Evolutionary conservation across 345 rosid species (phyloP).

Genomic region (Heritiera fomes): DNA sequence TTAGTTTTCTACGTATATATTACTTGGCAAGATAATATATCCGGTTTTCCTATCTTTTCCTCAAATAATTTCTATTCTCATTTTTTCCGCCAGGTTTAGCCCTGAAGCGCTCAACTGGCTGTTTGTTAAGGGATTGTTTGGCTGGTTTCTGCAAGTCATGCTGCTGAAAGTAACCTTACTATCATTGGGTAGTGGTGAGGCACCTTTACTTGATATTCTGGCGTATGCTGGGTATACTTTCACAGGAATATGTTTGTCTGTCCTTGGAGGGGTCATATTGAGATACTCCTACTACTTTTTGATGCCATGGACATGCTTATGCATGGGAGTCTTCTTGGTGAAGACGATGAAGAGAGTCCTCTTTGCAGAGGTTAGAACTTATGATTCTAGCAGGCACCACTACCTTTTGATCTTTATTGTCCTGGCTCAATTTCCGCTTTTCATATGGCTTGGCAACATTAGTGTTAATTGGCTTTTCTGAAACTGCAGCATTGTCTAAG

Average conservation of each 20-base stretch:
- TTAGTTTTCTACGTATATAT: background rate
- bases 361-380: slow-evolving; percentile 80
- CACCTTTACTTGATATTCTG: slow-evolving; percentile 83
- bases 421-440: slow-evolving; percentile 85
- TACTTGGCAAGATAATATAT: background rate
- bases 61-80: background rate
- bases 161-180: slow-evolving; percentile 76
- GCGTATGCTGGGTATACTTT: slow-evolving; percentile 91
- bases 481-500: slow-evolving; percentile 30
- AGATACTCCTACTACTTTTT: slow-evolving; percentile 73
- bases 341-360: slow-evolving; percentile 97
- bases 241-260: slow-evolving; percentile 71
- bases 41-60: background rate
- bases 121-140: slow-evolving; percentile 81
- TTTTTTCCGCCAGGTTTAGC: slow-evolving; percentile 55
- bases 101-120: slow-evolving; percentile 92
- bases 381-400: slow-evolving; percentile 89
- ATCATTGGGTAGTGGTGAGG: slow-evolving; percentile 88
- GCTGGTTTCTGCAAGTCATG: slow-evolving; percentile 80
- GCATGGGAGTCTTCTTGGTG: slow-evolving; percentile 86
- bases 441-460: slow-evolving; percentile 89
- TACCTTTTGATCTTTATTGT: slow-evolving; percentile 82
- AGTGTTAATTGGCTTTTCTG: slow-evolving; percentile 80
- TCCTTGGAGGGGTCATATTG: slow-evolving; percentile 68
- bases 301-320: slow-evolving; percentile 82